These are phyloP conservation scores for Drechslerella dactyloides DNA, from an alignment of 2,329 filamentous ascomycete genomes.

Conservation along the genomic window DNA sequence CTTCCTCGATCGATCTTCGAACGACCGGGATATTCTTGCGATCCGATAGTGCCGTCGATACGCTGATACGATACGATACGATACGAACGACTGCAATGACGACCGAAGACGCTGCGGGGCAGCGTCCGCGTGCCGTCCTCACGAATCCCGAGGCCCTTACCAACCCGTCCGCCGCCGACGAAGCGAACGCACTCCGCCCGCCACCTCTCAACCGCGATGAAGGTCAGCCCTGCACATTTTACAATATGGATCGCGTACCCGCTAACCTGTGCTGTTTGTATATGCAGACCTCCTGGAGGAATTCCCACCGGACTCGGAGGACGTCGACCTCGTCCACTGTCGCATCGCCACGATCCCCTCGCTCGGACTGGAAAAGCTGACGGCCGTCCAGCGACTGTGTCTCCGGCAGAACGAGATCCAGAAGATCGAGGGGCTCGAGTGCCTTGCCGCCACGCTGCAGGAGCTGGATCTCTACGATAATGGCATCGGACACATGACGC, in stretches of 20 bases:
- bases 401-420: conserved; percentile 91
- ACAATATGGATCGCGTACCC: background rate
- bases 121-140: conserved; percentile 34
- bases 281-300: conserved; percentile 54
- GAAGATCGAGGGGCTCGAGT: conserved; percentile 74
- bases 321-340: conserved; percentile 89
- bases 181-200: conserved; percentile 36
- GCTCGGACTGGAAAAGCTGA: conserved; percentile 83
- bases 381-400: conserved; percentile 72
- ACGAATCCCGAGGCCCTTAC: conserved; percentile 46
- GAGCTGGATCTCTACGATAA: conserved; percentile 98
- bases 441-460: conserved; percentile 70
- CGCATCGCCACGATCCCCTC: conserved; percentile 78
- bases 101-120: conserved; percentile 26
- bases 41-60: no score
- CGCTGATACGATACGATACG: background rate
- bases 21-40: no score
- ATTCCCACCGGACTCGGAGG: conserved; percentile 58
- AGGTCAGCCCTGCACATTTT: conserved; percentile 15
- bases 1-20: no score
- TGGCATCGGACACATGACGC: conserved; percentile 78
- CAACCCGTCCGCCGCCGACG: conserved; percentile 44
- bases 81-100: conserved; percentile 18
- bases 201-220: conserved; percentile 32
- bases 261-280: background rate